Base-by-base conservation (phyloP, 495 filamentous ascomycete genomes). In the Penicillium canariense region DNA sequence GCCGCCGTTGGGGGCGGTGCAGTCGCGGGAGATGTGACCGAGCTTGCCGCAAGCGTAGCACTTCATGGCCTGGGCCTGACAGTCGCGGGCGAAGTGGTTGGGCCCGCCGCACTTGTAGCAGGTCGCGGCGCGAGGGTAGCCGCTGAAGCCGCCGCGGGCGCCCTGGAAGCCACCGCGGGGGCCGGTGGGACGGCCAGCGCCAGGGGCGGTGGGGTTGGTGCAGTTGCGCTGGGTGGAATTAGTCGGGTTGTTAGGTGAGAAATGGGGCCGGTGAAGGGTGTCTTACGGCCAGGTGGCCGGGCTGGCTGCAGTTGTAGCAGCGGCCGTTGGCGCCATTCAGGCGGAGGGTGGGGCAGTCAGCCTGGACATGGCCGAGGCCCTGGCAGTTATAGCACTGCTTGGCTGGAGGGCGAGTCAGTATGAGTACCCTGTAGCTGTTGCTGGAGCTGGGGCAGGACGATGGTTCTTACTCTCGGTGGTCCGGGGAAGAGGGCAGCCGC, bases 331-430 rank as follows among this genome's bases (percentile, higher is more conserved):
- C 84, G 50, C 81, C 83, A 58, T 87, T 96, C 55, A 99, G 77
- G 65, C 95, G 90, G 52, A 97, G 82, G 47, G 95, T 99, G 56
- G 95, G 95, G 82, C 95, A 99, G 72, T 97, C 95, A 57, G 95
- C 95, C 78, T 99, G 95, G 65, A 99, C 94, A 69, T 99, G 95
- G 53, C 95, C 95, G 55, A 97, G 81, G 31, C 95, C 95, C 76
- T 97, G 94, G 81, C 95, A 99, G 78, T 97, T 94, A 71, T 99
- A 99, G 84, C 95, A 99, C 78, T 99, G 95, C 84, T 99, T 99
- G 35, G 89, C 84, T 87, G 62, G 50, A 65, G 44, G 28, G 48
- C 46, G 43, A 61, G 46, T 48, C 46, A 48, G 30, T 60, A 75
- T 75, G 52, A 12, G 12, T 10, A 36, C 0, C 11, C 27, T 6